Percentiles rank a stretch among this genome's conserved stretches.
Evolutionary conservation across 176 grass and related monocot genomes (phyloP).

Genomic region (Typha latifolia): DNA sequence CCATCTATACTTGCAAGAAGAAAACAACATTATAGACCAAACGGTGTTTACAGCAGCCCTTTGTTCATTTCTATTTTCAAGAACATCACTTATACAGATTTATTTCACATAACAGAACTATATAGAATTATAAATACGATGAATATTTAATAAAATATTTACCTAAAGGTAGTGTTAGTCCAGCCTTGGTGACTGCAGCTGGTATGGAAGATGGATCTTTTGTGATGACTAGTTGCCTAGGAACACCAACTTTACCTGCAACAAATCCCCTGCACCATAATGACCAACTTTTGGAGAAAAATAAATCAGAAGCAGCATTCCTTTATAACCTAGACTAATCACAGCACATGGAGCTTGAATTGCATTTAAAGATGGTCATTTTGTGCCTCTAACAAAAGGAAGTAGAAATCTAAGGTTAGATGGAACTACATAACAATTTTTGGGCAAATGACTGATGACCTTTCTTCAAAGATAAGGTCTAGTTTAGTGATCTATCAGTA

Average conservation of each 20-base stretch:
- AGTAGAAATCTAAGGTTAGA: no score
- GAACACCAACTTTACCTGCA: slow-evolving; percentile 77
- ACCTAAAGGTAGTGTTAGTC: slow-evolving; percentile 77
- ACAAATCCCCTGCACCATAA: slow-evolving; percentile 4
- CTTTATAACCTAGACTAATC: neutral
- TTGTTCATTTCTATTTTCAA: no score
- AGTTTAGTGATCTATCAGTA: no score
- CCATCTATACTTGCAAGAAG: no score
- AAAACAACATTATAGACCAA: no score
- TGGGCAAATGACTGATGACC: no score
- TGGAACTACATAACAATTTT: no score
- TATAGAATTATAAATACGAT: neutral
- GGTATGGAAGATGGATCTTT: slow-evolving; percentile 76
- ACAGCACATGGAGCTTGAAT: neutral
- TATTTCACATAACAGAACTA: neutral
- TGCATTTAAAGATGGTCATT: no score
- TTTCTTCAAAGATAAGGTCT: no score
- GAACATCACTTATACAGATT: neutral
- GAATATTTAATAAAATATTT: neutral
- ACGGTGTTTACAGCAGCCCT: no score
- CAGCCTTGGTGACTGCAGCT: slow-evolving; percentile 65
- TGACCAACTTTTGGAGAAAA: neutral
- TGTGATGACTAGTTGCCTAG: slow-evolving; percentile 80
- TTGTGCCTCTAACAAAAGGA: no score
- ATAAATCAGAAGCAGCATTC: neutral